Percentiles rank a stretch among this genome's conserved stretches.
Evolutionary conservation across 2,329 filamentous ascomycete species (phyloP).

Genomic region (Lasiodiplodia citricola): DNA sequence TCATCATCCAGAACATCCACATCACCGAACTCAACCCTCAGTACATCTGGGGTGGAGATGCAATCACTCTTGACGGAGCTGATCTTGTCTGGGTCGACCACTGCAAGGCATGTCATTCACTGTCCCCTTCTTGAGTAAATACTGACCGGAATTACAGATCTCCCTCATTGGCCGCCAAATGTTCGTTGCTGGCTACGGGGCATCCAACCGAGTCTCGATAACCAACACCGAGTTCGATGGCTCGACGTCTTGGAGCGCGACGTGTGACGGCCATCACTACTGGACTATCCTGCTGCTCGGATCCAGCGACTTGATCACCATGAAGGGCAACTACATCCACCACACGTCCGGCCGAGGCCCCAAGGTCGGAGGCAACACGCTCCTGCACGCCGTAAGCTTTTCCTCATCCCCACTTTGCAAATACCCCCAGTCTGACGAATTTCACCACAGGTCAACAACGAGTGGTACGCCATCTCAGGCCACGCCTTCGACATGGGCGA

Average conservation of each 20-base stretch:
- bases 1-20: slow-evolving; percentile 55
- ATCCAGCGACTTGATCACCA: slow-evolving; percentile 60
- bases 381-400: slow-evolving; percentile 55
- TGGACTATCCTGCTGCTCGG: slow-evolving; percentile 65
- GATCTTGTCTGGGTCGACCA: slow-evolving; percentile 34
- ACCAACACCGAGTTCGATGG: slow-evolving; percentile 67
- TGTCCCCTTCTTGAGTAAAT: background rate
- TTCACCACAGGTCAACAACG: slow-evolving; percentile 63
- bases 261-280: slow-evolving; percentile 65
- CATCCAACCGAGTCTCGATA: slow-evolving; percentile 63
- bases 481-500: slow-evolving; percentile 62
- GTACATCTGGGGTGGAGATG: slow-evolving; percentile 45
- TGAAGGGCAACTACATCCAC: slow-evolving; percentile 67
- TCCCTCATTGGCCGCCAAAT: slow-evolving; percentile 66
- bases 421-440: background rate
- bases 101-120: slow-evolving; percentile 31
- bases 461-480: slow-evolving; percentile 60
- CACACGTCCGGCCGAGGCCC: slow-evolving; percentile 62
- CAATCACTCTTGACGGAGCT: slow-evolving; percentile 39
- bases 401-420: too few species aligned
- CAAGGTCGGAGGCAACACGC: slow-evolving; percentile 62
- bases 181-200: slow-evolving; percentile 62
- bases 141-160: slow-evolving; percentile 39
- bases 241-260: slow-evolving; percentile 59
- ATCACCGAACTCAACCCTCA: slow-evolving; percentile 52